These are phyloP conservation scores for Coniella lustricola DNA, from an alignment of 2,329 filamentous ascomycete genomes.

Conservation along the genomic window DNA sequence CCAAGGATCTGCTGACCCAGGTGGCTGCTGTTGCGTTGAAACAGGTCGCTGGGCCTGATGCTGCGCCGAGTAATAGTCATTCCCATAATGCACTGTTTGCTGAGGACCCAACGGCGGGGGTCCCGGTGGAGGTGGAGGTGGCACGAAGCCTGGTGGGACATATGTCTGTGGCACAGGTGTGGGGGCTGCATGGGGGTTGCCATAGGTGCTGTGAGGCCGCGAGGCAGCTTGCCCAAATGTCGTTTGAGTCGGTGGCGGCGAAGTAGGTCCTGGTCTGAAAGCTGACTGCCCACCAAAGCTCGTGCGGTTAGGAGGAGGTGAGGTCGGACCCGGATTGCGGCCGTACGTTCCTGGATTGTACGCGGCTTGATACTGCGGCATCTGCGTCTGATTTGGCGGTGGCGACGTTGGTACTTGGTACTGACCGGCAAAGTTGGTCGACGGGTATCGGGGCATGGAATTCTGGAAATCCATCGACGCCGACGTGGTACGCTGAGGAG, in stretches of 20 bases:
- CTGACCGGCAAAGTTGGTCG: slow-evolving; percentile 47
- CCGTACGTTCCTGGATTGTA: slow-evolving; percentile 56
- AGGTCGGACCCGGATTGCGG: slow-evolving; percentile 47
- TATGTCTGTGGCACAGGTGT: slow-evolving; percentile 23
- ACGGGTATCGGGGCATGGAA: slow-evolving; percentile 41
- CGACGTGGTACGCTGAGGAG: slow-evolving; percentile 30
- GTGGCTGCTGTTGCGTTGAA: slow-evolving; percentile 24
- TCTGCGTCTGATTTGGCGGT: slow-evolving; percentile 39
- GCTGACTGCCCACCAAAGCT: slow-evolving; percentile 27
- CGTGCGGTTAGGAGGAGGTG: slow-evolving; percentile 33
- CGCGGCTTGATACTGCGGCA: slow-evolving; percentile 35
- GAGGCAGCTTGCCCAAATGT: slow-evolving; percentile 36
- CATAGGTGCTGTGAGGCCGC: slow-evolving; percentile 42
- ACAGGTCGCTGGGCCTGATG: slow-evolving; percentile 35
- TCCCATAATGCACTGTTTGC: slow-evolving; percentile 50
- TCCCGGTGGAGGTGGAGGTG: slow-evolving; percentile 56
- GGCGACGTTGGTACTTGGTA: slow-evolving; percentile 54
- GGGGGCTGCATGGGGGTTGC: slow-evolving; percentile 31
- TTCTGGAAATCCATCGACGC: slow-evolving; percentile 30
- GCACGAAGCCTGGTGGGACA: slow-evolving; percentile 52
- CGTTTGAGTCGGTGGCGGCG: slow-evolving; percentile 53
- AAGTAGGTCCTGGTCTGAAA: slow-evolving; percentile 33
- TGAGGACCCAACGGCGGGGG: slow-evolving; percentile 56
- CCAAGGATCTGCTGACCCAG: slow-evolving; percentile 52
- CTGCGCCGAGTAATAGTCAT: slow-evolving; percentile 44